phyloP scores from a whole-genome alignment of 2,329 filamentous ascomycete genomes.

The Chaetomium sp. region DNA sequence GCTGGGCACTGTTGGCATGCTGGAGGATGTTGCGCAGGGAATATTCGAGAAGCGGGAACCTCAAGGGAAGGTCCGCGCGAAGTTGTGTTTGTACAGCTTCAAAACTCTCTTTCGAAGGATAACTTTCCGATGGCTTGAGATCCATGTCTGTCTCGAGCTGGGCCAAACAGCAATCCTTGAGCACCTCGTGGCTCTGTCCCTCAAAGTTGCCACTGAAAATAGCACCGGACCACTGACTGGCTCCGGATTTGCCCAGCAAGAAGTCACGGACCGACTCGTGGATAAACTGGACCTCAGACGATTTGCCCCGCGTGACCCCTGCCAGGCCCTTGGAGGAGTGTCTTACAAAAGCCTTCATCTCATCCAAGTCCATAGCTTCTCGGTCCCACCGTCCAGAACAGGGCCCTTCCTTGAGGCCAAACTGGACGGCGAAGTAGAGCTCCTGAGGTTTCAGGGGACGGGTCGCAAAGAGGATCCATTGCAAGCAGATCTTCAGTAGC shows the following conservation, averaged over 20 bases:
- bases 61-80: background rate
- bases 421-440: constrained; percentile 11
- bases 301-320: constrained; percentile 29
- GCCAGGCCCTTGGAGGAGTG: constrained; percentile 45
- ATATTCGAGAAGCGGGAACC: constrained; percentile 43
- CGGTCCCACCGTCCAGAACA: constrained; percentile 21
- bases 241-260: constrained; percentile 28
- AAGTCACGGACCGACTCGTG: constrained; percentile 47
- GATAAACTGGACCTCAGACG: constrained; percentile 43
- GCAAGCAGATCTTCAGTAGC: constrained; percentile 36
- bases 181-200: constrained; percentile 33
- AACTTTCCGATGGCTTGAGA: background rate
- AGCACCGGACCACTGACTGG: no score
- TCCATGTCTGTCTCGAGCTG: constrained; percentile 30
- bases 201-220: constrained; percentile 23
- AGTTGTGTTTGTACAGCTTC: background rate
- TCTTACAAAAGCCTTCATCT: constrained; percentile 31
- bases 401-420: background rate
- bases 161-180: constrained; percentile 38
- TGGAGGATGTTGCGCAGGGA: constrained; percentile 34
- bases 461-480: constrained; percentile 47
- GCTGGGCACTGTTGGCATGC: constrained; percentile 29
- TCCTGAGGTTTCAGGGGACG: constrained; percentile 31
- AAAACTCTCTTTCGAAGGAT: background rate
- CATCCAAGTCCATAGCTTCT: constrained; percentile 17